Evolutionary conservation across 345 rosid genomes (phyloP).

Genomic region (Aquilaria yunnanensis): DNA sequence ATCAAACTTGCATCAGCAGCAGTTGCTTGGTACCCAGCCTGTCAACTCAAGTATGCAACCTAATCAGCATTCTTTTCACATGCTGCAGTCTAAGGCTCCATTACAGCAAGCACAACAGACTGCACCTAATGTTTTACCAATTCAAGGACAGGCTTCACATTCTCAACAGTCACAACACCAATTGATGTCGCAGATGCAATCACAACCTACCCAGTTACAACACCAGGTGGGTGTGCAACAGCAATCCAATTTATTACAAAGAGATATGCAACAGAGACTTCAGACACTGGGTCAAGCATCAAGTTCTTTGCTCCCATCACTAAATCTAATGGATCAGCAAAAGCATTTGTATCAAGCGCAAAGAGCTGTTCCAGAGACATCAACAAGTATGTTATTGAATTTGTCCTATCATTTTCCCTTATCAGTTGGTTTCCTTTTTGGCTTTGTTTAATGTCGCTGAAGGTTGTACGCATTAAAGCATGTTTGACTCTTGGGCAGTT

Average conservation of each 20-base stretch:
- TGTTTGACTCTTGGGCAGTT: too few species aligned
- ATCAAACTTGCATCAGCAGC: slow-evolving; percentile 45
- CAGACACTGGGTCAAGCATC: slow-evolving; percentile 40
- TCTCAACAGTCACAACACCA: slow-evolving; percentile 40
- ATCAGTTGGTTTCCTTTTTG: too few species aligned
- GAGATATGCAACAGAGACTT: slow-evolving; percentile 50
- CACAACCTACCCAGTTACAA: slow-evolving; percentile 46
- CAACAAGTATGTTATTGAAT: slow-evolving; percentile 41
- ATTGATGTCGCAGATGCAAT: slow-evolving; percentile 49
- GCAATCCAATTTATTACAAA: slow-evolving; percentile 35
- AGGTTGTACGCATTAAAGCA: too few species aligned
- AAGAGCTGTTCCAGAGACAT: slow-evolving; percentile 42
- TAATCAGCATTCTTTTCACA: slow-evolving; percentile 43
- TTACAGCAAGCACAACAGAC: slow-evolving; percentile 40
- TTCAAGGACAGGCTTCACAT: slow-evolving; percentile 58
- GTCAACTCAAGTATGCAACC: slow-evolving; percentile 43
- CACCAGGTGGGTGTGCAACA: slow-evolving; percentile 50
- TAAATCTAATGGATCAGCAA: slow-evolving; percentile 53
- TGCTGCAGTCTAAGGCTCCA: slow-evolving; percentile 40
- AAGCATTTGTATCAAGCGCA: slow-evolving; percentile 63
- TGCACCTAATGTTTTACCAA: slow-evolving; percentile 29
- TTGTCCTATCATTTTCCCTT: too few species aligned
- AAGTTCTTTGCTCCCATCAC: slow-evolving; percentile 50
- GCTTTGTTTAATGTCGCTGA: too few species aligned
- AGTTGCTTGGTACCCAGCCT: slow-evolving; percentile 39